Base-by-base conservation (phyloP, 2,329 filamentous ascomycete species). In the Trichophyton rubrum region DNA sequence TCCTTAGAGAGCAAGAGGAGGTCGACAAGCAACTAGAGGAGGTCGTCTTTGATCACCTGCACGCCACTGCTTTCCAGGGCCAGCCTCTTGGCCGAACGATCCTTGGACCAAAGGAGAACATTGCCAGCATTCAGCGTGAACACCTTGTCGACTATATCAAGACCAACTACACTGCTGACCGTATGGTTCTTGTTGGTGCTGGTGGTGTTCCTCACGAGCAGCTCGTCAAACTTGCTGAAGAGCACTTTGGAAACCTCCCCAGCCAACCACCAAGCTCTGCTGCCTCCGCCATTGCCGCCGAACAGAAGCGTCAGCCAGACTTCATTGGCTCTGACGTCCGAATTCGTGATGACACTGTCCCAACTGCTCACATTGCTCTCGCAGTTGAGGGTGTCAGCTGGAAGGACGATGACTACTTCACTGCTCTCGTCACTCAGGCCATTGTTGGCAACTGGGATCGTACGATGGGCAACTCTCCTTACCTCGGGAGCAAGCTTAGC, bases 371-470 rank as follows among this genome's bases (percentile, higher is more conserved):
- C 83, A 95, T 99, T 69, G 93, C 95, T 72, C 90, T 99, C 72
- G 92, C 93, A 62, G 93, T 99, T 57, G 93, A 99, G 83, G 93
- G 93, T 85, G 93, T 99, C 61, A 95, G 90, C 87, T 99, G 93
- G 93, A 95, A 90, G 80, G 92, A 96, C 69, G 89, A 95, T 65
- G 92, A 97, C 79, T 99, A 99, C 84, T 99, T 96, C 82, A 96
- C 93, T 69, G 95, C 89, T 64, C 83, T 99, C 61, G 92, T 99
- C 67, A 90, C 93, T 62, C 93, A 99, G 82, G 93, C 93, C 70
- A 97, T 99, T 69, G 91, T 99, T 68, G 93, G 93, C 74, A 99
- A 99, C 86, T 99, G 95, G 86, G 93, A 99, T 81, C 93, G 93
- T 79, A 89, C 93, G 68, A 92, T 97, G 85, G 93, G 95, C 73